Conservation (phyloP, 1,139 yeast species). For the Geotrichum bryndzae region DNA sequence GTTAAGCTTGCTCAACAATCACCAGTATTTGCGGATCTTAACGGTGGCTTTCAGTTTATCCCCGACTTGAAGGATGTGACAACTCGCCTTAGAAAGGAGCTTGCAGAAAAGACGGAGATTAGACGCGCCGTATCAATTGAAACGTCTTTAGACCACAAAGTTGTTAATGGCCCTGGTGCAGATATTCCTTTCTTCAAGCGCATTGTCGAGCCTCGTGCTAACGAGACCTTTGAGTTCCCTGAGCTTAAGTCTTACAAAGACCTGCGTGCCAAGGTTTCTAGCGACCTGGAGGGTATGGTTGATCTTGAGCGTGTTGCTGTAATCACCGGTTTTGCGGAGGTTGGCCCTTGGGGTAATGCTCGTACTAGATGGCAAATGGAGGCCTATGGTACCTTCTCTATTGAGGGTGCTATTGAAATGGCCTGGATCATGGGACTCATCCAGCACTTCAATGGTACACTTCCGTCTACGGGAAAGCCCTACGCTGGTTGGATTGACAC, state of each 20-base stretch:
- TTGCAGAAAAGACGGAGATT: conserved; percentile 79
- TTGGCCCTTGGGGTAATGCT: conserved; percentile 98
- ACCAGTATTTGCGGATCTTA: conserved; percentile 95
- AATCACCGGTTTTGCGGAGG: conserved; percentile 96
- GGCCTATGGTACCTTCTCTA: conserved; percentile 88
- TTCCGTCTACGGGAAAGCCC: conserved; percentile 64
- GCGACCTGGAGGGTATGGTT: conserved; percentile 79
- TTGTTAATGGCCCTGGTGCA: conserved; percentile 82
- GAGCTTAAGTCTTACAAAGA: conserved; percentile 69
- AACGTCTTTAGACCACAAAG: conserved; percentile 87
- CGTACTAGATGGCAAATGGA: conserved; percentile 99
- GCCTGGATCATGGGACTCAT: conserved; percentile 99
- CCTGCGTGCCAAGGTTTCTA: conserved; percentile 48
- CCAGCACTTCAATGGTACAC: conserved; percentile 86
- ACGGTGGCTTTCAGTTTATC: conserved; percentile 95
- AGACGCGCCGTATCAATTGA: conserved; percentile 95
- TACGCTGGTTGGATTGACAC: conserved; percentile 98
- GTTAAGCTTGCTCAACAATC: conserved; percentile 83
- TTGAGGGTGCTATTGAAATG: conserved; percentile 98
- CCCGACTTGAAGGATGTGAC: conserved; percentile 89
- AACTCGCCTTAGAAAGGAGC: conserved; percentile 70
- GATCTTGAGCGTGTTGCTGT: conserved; percentile 89
- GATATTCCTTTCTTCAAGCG: conserved; percentile 80
- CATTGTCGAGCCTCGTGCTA: conserved; percentile 82
- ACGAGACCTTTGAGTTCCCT: conserved; percentile 93